Evolutionary conservation across 2,329 filamentous ascomycete genomes (phyloP).

Genomic region (Scedosporium boydii): DNA sequence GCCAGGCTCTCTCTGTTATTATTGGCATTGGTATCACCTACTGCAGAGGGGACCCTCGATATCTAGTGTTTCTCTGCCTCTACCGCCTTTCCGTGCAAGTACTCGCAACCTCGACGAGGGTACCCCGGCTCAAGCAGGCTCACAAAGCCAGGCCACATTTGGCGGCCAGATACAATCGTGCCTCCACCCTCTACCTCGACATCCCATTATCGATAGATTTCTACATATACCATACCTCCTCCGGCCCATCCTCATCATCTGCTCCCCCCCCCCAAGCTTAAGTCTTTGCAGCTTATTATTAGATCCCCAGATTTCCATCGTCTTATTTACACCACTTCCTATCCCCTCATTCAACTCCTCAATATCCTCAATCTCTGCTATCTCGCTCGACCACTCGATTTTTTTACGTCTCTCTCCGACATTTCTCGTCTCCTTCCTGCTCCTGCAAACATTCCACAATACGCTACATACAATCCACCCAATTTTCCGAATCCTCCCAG

Average conservation of each 20-base stretch:
- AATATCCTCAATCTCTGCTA: neutral
- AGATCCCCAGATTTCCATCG: neutral
- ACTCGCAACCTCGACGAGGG: neutral
- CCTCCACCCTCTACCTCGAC: neutral
- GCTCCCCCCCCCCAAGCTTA: neutral
- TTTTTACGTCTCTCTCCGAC: neutral
- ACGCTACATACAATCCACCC: neutral
- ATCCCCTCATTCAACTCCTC: neutral
- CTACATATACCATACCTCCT: neutral
- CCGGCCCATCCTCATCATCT: neutral
- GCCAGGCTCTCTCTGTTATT: neutral
- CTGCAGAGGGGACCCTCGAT: neutral
- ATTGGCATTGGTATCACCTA: neutral
- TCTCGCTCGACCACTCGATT: neutral
- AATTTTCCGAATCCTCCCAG: neutral
- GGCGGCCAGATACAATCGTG: slow-evolving; percentile 4
- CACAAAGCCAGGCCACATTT: neutral
- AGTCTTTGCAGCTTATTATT: neutral
- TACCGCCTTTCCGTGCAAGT: neutral
- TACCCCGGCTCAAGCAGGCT: neutral
- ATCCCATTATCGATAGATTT: neutral
- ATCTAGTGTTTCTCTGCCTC: neutral
- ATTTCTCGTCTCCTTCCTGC: neutral
- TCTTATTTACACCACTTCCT: neutral
- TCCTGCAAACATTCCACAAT: neutral